phyloP scores from a whole-genome alignment of 371 early-diverging fungal species.

The Rhizopus microsporus region DNA sequence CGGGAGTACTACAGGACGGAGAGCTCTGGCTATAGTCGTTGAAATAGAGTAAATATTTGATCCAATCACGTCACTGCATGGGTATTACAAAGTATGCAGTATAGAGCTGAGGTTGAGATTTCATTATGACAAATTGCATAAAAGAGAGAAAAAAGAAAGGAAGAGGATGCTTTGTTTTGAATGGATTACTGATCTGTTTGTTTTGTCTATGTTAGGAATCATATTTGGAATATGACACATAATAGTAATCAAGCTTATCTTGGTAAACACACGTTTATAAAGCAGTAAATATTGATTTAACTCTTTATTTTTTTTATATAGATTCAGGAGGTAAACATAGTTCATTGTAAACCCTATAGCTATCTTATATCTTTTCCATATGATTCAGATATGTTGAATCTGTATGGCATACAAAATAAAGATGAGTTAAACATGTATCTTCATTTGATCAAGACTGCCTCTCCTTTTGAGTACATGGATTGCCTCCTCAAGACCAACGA shows the following conservation, averaged over 20 bases:
- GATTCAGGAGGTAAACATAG: not conserved
- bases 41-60: too few species aligned
- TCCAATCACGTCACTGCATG: too few species aligned
- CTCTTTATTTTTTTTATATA: not conserved
- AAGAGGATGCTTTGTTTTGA: not conserved
- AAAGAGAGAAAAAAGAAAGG: not conserved
- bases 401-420: not conserved
- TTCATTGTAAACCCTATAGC: not conserved
- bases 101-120: too few species aligned
- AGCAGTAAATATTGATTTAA: not conserved
- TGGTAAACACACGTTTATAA: not conserved
- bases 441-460: not conserved
- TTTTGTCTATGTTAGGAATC: too few species aligned
- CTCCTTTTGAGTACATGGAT: not conserved
- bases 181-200: not conserved
- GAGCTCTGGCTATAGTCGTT: too few species aligned
- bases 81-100: too few species aligned
- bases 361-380: too few species aligned
- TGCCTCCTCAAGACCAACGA: not conserved
- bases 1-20: too few species aligned
- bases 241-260: not conserved
- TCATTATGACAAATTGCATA: not conserved
- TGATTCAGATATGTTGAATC: not conserved
- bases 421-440: not conserved
- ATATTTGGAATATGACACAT: not conserved